Evolutionary conservation across 1,139 yeast species (phyloP), one percentile per base, ranked within the genome.

Genomic region (Candida pseudoviswanathii): DNA sequence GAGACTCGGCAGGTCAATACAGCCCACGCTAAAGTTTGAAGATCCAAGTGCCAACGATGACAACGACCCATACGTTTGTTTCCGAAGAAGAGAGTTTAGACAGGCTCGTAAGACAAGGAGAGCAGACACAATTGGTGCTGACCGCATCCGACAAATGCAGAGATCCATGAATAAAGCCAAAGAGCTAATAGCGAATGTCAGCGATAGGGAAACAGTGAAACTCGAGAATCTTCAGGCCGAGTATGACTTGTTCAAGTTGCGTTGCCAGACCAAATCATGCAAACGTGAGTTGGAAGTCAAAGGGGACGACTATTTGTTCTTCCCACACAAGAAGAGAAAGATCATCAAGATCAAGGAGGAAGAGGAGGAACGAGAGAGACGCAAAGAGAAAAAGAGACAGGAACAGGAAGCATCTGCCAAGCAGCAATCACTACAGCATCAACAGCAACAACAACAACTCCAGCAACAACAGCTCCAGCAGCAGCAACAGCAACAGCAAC

Each of bases 101-200:
- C 97, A 89, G 65, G 96, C 96, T 38, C 86, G 99, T 66, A 94
- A 94, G 66, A 95, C 99, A 0, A 83, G 99, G 66, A 82, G 98
- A 57, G 90, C 97, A 0, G 99, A 95, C 69, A 82, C 89, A 34
- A 86, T 90, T 57, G 91, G 96, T 56, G 88, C 94, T 6, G 97
- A 92, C 65, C 82, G 94, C 57, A 75, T 94, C 46, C 80, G 96
- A 38, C 70, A 81, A 53, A 71, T 95, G 43, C 89, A 87, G 56
- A 79, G 80, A 54, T 96, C 95, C 53, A 76, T 94, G 71, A 86
- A 83, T 57, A 78, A 85, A 50, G 96, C 97, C 1, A 80, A 87
- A 54, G 85, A 82, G 52, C 72, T 94, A 46, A 79, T 90, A 41
- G 75, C 85, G 48, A 68, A 83, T 59, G 88, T 90, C 44, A 85